phyloP scores from a whole-genome alignment of 805 yeast species.

The Debaryomyces prosopidis region DNA sequence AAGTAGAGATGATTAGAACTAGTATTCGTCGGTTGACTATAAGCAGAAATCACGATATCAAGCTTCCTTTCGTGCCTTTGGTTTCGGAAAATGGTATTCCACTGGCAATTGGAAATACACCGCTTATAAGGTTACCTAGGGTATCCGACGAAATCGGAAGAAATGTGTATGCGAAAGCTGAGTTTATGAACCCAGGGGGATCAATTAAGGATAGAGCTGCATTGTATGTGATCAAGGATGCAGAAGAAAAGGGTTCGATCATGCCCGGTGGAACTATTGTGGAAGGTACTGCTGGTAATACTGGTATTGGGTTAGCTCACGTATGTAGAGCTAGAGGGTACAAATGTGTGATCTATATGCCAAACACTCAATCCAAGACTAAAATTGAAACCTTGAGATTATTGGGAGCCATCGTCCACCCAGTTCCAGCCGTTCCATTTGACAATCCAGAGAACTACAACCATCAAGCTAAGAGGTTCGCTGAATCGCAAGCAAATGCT shows the following conservation, averaged over 20 bases:
- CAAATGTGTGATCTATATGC: conserved; percentile 85
- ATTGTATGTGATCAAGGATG: conserved; percentile 70
- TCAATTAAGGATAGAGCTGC: conserved; percentile 93
- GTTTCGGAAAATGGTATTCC: conserved; percentile 68
- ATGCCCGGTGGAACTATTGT: conserved; percentile 82
- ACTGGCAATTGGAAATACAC: conserved; percentile 93
- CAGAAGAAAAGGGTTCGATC: conserved; percentile 66
- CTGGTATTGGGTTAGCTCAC: conserved; percentile 90
- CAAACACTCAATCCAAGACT: conserved; percentile 80
- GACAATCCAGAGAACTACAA: conserved; percentile 83
- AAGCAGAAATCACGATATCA: conserved; percentile 6
- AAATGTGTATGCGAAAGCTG: conserved; percentile 79
- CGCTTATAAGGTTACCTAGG: conserved; percentile 50
- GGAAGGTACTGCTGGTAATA: conserved; percentile 94
- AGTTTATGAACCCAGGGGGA: conserved; percentile 92
- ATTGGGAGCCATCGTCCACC: conserved; percentile 83
- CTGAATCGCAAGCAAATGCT: conserved; percentile 72
- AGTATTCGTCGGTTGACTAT: conserved; percentile 1
- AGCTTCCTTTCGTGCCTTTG: conserved; percentile 59
- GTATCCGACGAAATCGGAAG: conserved; percentile 31
- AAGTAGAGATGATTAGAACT: background rate
- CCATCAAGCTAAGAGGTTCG: conserved; percentile 84
- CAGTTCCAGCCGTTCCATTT: conserved; percentile 85
- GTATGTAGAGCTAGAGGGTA: conserved; percentile 82
- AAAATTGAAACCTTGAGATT: conserved; percentile 73